These are phyloP conservation scores for Physaria fendleri DNA, from an alignment of 345 rosid genomes.

Conservation along the genomic window DNA sequence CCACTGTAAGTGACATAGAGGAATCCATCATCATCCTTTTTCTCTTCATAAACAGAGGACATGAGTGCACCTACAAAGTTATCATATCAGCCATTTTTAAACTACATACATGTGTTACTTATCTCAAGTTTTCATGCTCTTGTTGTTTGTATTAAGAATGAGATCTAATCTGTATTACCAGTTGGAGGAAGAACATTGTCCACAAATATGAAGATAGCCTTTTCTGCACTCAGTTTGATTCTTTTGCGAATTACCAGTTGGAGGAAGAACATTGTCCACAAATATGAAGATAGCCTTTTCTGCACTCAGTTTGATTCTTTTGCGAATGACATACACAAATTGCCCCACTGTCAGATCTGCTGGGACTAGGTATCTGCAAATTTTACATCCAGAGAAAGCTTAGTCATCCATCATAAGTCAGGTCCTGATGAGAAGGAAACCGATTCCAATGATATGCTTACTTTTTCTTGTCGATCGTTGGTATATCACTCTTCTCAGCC, in stretches of 20 bases:
- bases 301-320: constrained; percentile 77
- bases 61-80: constrained; percentile 58
- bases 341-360: constrained; percentile 90
- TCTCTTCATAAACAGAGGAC: constrained; percentile 77
- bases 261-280: too few species aligned
- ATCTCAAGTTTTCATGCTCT: too few species aligned
- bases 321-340: constrained; percentile 80
- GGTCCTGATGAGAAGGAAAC: background rate
- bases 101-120: too few species aligned
- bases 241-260: too few species aligned
- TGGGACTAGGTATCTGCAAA: constrained; percentile 68
- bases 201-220: too few species aligned
- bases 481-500: constrained; percentile 76
- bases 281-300: constrained; percentile 85
- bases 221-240: too few species aligned
- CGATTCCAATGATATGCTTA: constrained; percentile 22
- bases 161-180: too few species aligned
- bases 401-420: constrained; percentile 8
- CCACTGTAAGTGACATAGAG: constrained; percentile 85
- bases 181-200: too few species aligned
- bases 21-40: constrained; percentile 85
- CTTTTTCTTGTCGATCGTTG: constrained; percentile 84
- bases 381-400: background rate
- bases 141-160: too few species aligned
- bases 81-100: too few species aligned